A percentile compares a stretch with the other conserved stretches of the same genome.
These are phyloP conservation scores for Kluyveromyces aestuarii DNA, from an alignment of 805 yeast species.

Conservation along the genomic window DNA sequence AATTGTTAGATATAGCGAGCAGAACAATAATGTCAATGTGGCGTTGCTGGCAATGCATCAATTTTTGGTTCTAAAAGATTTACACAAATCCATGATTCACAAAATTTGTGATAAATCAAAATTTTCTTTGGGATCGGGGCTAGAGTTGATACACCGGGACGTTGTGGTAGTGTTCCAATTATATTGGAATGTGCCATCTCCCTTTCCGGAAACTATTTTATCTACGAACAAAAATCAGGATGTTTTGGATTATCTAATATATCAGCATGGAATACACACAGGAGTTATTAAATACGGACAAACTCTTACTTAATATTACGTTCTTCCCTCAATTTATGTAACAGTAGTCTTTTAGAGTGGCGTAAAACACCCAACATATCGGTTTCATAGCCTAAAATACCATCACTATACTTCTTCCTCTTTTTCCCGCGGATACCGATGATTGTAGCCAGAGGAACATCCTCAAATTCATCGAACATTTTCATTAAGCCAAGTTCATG, in stretches of 20 bases:
- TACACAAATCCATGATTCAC: not conserved
- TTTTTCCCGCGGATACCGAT: slow-evolving; percentile 31
- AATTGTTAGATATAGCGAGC: not conserved
- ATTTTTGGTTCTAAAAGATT: not conserved
- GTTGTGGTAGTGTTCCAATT: not conserved
- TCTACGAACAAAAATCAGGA: not conserved
- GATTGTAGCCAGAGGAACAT: slow-evolving; percentile 27
- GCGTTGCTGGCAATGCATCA: not conserved
- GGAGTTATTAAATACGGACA: slow-evolving; percentile 1
- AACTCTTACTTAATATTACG: slow-evolving; percentile 1
- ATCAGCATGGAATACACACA: not conserved
- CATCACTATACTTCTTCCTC: slow-evolving; percentile 26
- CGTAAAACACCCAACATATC: slow-evolving; percentile 11
- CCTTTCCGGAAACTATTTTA: slow-evolving; percentile 1
- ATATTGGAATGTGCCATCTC: slow-evolving; percentile 1
- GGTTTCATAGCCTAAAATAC: slow-evolving; percentile 27
- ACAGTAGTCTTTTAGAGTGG: slow-evolving; percentile 1
- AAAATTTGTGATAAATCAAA: not conserved
- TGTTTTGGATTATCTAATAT: slow-evolving; percentile 2
- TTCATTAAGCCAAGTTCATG: slow-evolving; percentile 25
- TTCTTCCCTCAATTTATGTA: not conserved
- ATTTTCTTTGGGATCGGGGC: not conserved
- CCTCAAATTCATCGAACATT: slow-evolving; percentile 27
- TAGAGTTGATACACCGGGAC: not conserved
- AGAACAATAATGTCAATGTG: not conserved